These are phyloP conservation scores for Russula brevipes DNA, from an alignment of 768 basidiomycete species.

Conservation along the genomic window DNA sequence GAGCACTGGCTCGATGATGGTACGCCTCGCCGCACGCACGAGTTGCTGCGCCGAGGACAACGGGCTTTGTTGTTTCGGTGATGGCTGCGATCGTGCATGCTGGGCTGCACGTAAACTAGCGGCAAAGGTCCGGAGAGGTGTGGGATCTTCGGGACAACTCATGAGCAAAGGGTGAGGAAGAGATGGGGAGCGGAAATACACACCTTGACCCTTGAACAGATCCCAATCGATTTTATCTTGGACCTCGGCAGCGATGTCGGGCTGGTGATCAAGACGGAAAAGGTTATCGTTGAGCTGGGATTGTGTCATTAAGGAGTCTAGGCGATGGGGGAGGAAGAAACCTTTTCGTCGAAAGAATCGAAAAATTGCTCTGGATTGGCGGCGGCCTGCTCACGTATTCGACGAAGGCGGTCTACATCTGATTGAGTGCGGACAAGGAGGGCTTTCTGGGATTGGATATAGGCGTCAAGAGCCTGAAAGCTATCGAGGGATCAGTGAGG, in stretches of 20 bases:
- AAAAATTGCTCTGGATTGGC: constrained; percentile 35
- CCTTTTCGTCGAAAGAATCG: constrained; percentile 35
- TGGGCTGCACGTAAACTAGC: constrained; percentile 35
- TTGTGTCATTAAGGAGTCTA: neutral
- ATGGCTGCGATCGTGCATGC: constrained; percentile 37
- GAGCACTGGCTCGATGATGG: constrained; percentile 46
- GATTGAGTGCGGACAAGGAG: constrained; percentile 55
- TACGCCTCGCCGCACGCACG: constrained; percentile 47
- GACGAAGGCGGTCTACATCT: constrained; percentile 55
- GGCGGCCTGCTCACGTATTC: constrained; percentile 39
- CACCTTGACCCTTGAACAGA: constrained; percentile 53
- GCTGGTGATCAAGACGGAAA: constrained; percentile 41
- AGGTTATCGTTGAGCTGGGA: constrained; percentile 33
- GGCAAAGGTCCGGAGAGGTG: constrained; percentile 47
- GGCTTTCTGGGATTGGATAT: constrained; percentile 55
- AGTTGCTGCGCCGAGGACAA: constrained; percentile 54
- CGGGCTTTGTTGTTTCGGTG: constrained; percentile 38
- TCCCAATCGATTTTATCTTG: constrained; percentile 60
- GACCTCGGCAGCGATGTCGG: constrained; percentile 40
- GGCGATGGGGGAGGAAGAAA: constrained; percentile 27
- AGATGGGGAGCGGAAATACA: constrained; percentile 19
- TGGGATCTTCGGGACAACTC: constrained; percentile 42
- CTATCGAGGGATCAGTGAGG: constrained; percentile 29
- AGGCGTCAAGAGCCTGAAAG: constrained; percentile 61
- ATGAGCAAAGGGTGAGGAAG: neutral